Evolutionary conservation across 2,329 filamentous ascomycete genomes (phyloP).

Genomic region (Colletotrichum sp.): DNA sequence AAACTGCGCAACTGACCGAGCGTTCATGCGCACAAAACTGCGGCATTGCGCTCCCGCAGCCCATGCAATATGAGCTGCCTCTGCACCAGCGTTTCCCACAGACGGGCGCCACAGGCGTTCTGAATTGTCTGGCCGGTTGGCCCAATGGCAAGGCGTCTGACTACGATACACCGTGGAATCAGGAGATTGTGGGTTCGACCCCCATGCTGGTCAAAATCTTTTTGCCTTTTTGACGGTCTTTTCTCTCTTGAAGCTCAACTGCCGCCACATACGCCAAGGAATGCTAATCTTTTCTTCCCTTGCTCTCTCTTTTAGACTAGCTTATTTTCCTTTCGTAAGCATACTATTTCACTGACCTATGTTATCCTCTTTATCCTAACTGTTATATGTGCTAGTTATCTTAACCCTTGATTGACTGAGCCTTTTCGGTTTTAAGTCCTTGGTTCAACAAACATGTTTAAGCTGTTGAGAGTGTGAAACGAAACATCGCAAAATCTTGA

Average conservation of each 20-base stretch:
- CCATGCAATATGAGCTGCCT: not conserved
- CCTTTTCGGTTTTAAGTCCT: fast-evolving
- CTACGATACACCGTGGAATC: conserved; percentile 33
- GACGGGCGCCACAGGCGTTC: not conserved
- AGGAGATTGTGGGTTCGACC: conserved; percentile 22
- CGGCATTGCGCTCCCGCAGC: not conserved
- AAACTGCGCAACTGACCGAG: not conserved
- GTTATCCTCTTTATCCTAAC: no score
- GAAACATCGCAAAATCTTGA: fast-evolving
- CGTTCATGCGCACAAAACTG: not conserved
- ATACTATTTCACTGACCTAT: not conserved
- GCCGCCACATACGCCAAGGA: no score
- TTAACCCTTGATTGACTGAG: no score
- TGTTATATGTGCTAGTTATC: no score
- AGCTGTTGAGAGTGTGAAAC: fast-evolving
- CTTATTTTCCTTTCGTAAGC: not conserved
- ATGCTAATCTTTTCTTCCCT: not conserved
- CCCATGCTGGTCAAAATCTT: conserved; percentile 16
- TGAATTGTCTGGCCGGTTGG: conserved; percentile 27
- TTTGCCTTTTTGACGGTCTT: not conserved
- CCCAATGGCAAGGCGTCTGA: conserved; percentile 49
- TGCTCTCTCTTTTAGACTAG: not conserved
- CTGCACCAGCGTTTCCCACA: fast-evolving
- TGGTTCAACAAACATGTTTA: no score
- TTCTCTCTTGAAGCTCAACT: no score